These are phyloP conservation scores for Pyrus communis DNA, from an alignment of 306 rosid species.

Conservation along the genomic window DNA sequence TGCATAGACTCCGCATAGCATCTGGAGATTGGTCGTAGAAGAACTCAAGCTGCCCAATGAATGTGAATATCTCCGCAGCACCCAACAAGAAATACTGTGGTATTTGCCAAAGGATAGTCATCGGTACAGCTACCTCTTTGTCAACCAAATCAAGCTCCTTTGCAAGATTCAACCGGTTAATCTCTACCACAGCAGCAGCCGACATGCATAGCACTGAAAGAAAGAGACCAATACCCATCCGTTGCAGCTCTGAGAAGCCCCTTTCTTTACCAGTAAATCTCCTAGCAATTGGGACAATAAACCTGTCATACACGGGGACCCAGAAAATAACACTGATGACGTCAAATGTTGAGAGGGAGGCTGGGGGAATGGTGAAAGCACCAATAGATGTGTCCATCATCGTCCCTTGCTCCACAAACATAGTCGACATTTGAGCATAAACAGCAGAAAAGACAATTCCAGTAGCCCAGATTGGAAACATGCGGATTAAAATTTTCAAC, in stretches of 20 bases:
- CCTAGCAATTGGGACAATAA: slow-evolving; percentile 78
- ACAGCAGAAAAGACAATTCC: slow-evolving; percentile 85
- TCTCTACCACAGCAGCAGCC: slow-evolving; percentile 84
- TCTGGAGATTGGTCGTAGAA: slow-evolving; percentile 97
- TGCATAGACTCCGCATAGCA: slow-evolving; percentile 93
- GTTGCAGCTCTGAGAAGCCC: slow-evolving; percentile 88
- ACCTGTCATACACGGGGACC: slow-evolving; percentile 76
- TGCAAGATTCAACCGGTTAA: slow-evolving; percentile 59
- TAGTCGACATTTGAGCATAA: slow-evolving; percentile 90
- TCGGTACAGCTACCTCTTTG: slow-evolving; percentile 55
- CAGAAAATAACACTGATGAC: slow-evolving; percentile 80
- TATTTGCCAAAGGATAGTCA: slow-evolving; percentile 68
- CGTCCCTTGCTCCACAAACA: slow-evolving; percentile 92
- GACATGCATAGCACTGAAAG: slow-evolving; percentile 84
- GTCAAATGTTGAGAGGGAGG: slow-evolving; percentile 79
- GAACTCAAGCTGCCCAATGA: slow-evolving; percentile 88
- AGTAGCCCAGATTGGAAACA: slow-evolving; percentile 94
- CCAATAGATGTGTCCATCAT: slow-evolving; percentile 74
- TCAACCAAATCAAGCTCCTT: slow-evolving; percentile 53
- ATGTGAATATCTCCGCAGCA: slow-evolving; percentile 78
- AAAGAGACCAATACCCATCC: slow-evolving; percentile 93
- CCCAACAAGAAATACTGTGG: slow-evolving; percentile 92
- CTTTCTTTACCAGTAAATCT: slow-evolving; percentile 70
- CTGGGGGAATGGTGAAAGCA: slow-evolving; percentile 84
- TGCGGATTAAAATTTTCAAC: slow-evolving; percentile 82